Conservation (phyloP, 352 stramenopile genomes). For the Globisporangium echinulatum region DNA sequence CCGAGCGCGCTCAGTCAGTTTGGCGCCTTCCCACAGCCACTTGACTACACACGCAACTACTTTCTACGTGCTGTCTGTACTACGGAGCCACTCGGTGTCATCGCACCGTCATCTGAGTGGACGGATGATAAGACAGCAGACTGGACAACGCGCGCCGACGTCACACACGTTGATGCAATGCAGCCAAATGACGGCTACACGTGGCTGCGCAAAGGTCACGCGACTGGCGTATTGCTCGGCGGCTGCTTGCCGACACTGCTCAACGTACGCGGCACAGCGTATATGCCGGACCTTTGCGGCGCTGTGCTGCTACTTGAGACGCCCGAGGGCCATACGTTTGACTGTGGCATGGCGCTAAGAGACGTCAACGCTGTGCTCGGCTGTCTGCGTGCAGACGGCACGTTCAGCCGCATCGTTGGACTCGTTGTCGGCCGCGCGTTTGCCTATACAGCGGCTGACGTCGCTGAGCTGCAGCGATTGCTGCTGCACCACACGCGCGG, state of each 20-base stretch:
- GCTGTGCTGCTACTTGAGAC: conserved; percentile 52
- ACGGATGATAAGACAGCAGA: conserved; percentile 59
- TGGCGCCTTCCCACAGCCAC: conserved; percentile 43
- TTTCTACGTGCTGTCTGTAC: conserved; percentile 29
- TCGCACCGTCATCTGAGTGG: conserved; percentile 40
- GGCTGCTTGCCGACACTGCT: conserved; percentile 53
- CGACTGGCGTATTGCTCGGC: conserved; percentile 31
- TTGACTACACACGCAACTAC: conserved; percentile 35
- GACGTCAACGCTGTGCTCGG: conserved; percentile 44
- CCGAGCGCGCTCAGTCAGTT: conserved; percentile 48
- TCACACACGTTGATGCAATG: conserved; percentile 30
- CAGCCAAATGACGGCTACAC: conserved; percentile 36
- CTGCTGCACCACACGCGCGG: conserved; percentile 47
- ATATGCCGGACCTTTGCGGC: conserved; percentile 31
- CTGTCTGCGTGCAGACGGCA: conserved; percentile 35
- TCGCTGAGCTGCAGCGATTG: conserved; percentile 37
- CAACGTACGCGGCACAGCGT: conserved; percentile 43
- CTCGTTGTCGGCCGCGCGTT: conserved; percentile 52
- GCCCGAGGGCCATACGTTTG: conserved; percentile 38
- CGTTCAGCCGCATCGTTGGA: conserved; percentile 39
- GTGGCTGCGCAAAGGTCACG: conserved; percentile 31
- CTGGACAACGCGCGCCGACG: conserved; percentile 43
- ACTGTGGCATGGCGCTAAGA: conserved; percentile 41
- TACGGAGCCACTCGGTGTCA: conserved; percentile 17
- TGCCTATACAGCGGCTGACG: conserved; percentile 25